Base-by-base conservation (phyloP, 768 basidiomycete species). In the Erythrobasidium yunnanense region DNA sequence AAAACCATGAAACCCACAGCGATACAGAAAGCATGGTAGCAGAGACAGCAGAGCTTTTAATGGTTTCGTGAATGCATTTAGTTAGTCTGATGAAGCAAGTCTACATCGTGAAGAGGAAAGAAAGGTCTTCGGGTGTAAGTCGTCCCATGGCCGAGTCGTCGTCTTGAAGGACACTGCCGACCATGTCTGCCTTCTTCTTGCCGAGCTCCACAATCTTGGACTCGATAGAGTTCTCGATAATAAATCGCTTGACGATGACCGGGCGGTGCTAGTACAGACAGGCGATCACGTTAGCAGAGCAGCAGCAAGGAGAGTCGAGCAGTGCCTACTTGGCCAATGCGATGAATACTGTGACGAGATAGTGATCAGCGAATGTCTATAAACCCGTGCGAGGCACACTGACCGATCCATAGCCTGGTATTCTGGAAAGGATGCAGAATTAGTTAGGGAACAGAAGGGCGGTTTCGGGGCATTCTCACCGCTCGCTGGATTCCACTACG, bases 191-290 rank as follows among this genome's bases (percentile, higher is more conserved):
- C 38, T 52, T 62, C 32, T 99, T 99, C 80, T 96, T 95, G 76
- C 95, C 90, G 53, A 86, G 84, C 77, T 93, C 89, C 18, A 99
- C 81, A 65, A 99, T 97, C 68, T 90, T 85, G 71, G 85, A 86
- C 75, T 99, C 95, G 68, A 99, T 97, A 67, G 89, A 52, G 75
- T 99, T 92, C 76, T 97, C 91, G 46, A 96, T 82, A 18, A 96
- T 87, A 7, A 97, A 80, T 73, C 97, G 93, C 76, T 90, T 89
- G 17, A 90, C 90, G 71, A 87, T 83, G 50, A 99, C 88, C 6
- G 93, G 92, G 23, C 93, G 83, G 70, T 84, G 86, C 76, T 97
- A 35, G 45, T n/a, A 25, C 18, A n/a, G 4, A n/a, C 5, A 27
- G 18, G 11, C 2, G 17, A 2, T 17, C 42, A n/a, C 38, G 38